phyloP scores from a whole-genome alignment of 345 rosid species.

The Cardamine resedifolia region DNA sequence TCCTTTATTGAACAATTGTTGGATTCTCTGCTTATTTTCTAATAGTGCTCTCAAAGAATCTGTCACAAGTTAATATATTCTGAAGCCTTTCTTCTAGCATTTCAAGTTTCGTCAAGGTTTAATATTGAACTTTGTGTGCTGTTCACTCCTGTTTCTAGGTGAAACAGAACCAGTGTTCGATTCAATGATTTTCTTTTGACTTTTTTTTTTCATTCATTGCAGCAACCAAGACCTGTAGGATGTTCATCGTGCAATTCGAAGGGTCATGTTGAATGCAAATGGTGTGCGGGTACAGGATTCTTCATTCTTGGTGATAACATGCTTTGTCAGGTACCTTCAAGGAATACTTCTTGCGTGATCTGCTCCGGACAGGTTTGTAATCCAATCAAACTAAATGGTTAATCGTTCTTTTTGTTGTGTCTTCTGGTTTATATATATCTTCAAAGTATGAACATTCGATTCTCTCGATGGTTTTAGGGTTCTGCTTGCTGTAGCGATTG shows the following conservation, averaged over 20 bases:
- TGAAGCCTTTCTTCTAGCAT: not conserved
- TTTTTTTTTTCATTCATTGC: constrained; percentile 21
- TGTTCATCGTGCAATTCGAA: constrained; percentile 68
- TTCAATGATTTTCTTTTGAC: not conserved
- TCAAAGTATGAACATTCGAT: too few species aligned
- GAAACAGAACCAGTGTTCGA: not conserved
- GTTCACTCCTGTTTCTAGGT: not conserved
- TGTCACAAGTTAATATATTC: not conserved
- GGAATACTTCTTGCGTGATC: constrained; percentile 76
- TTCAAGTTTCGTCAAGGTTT: not conserved
- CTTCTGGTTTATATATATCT: too few species aligned
- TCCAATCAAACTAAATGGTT: not conserved
- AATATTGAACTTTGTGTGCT: not conserved
- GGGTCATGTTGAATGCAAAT: constrained; percentile 81
- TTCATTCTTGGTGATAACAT: constrained; percentile 86
- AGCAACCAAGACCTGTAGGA: constrained; percentile 83
- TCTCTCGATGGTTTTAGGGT: constrained; percentile 50
- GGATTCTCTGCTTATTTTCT: not conserved
- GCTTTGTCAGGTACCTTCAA: constrained; percentile 94
- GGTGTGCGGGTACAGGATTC: constrained; percentile 95
- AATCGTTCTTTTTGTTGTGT: too few species aligned
- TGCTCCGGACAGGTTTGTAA: constrained; percentile 73
- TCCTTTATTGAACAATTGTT: not conserved
- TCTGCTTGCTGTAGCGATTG: constrained; percentile 66
- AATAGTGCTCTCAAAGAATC: not conserved